These are phyloP conservation scores for Sanghuangporus sanghuang DNA, from an alignment of 1,284 basidiomycete genomes.

Conservation along the genomic window DNA sequence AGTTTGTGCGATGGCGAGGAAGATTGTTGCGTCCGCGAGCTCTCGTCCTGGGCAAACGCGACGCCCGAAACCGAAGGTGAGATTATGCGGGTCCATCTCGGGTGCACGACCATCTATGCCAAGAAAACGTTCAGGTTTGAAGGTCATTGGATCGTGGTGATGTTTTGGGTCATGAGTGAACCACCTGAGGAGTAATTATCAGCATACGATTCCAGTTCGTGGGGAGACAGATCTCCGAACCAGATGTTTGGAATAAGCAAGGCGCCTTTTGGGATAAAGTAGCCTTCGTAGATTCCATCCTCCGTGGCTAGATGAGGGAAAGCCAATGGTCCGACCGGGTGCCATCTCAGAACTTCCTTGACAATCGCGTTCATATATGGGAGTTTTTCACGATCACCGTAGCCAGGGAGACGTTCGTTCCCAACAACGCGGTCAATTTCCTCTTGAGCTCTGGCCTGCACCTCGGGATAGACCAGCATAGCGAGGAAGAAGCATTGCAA, in stretches of 20 bases:
- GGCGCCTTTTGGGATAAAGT: constrained; percentile 19
- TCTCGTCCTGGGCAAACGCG: constrained; percentile 18
- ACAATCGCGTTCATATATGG: constrained; percentile 27
- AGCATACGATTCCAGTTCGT: neutral
- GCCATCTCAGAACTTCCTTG: constrained; percentile 27
- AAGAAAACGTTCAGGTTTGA: constrained; percentile 20
- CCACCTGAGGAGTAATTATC: constrained; percentile 6
- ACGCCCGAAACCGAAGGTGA: constrained; percentile 16
- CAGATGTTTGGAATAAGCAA: constrained; percentile 16
- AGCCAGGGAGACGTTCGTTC: constrained; percentile 23
- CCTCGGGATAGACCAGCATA: constrained; percentile 25
- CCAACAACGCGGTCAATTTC: constrained; percentile 26
- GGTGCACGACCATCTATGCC: constrained; percentile 12
- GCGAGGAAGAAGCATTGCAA: constrained; percentile 24
- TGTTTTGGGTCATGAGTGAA: constrained; percentile 15
- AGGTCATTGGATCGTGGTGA: constrained; percentile 16
- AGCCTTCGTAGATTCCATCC: constrained; percentile 18
- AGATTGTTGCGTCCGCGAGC: constrained; percentile 20
- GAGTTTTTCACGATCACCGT: constrained; percentile 23
- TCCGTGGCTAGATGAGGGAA: constrained; percentile 16
- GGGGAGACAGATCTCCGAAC: neutral
- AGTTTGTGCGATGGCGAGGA: constrained; percentile 19
- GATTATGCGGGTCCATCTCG: constrained; percentile 9
- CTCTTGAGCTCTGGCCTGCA: constrained; percentile 22
- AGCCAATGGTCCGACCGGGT: constrained; percentile 26